These are phyloP conservation scores for Ustilago cynodontis DNA, from an alignment of 1,284 basidiomycete species.

Conservation along the genomic window DNA sequence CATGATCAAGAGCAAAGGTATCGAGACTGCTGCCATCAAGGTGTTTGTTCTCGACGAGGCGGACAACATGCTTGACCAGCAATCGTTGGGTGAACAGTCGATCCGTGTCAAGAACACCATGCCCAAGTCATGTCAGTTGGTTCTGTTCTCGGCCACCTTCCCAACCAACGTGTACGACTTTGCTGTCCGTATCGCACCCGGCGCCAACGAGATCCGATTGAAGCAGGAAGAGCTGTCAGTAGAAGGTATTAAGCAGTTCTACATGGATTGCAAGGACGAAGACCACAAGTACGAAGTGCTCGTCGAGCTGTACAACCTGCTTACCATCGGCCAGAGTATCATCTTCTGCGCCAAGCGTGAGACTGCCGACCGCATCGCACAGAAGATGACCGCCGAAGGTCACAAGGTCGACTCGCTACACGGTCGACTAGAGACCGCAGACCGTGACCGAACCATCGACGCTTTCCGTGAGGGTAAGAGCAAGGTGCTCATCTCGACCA, in stretches of 20 bases:
- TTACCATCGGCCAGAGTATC: constrained; percentile 96
- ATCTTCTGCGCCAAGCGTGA: constrained; percentile 86
- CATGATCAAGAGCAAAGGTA: constrained; percentile 73
- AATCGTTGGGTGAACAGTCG: constrained; percentile 96
- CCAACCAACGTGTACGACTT: constrained; percentile 90
- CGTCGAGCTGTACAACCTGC: constrained; percentile 86
- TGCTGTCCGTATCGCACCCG: constrained; percentile 90
- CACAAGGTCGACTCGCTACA: constrained; percentile 97
- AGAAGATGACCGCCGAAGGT: constrained; percentile 89
- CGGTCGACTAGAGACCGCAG: constrained; percentile 87
- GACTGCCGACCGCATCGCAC: constrained; percentile 91
- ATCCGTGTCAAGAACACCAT: constrained; percentile 88
- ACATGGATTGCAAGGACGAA: constrained; percentile 85
- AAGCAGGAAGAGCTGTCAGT: constrained; percentile 94
- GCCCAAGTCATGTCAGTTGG: constrained; percentile 81
- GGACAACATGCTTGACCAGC: constrained; percentile 97
- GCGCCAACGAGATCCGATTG: constrained; percentile 95
- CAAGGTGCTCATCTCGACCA: constrained; percentile 98
- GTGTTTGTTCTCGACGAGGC: constrained; percentile 98
- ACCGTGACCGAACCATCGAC: constrained; percentile 93
- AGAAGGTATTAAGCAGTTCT: constrained; percentile 96
- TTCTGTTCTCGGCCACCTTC: constrained; percentile 98
- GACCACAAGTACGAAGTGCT: constrained; percentile 96
- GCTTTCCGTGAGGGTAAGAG: constrained; percentile 94
- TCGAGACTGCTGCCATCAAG: constrained; percentile 82